phyloP scores from a whole-genome alignment of 192 early-diverging fungal genomes.

The Chytriomyces sp. region DNA sequence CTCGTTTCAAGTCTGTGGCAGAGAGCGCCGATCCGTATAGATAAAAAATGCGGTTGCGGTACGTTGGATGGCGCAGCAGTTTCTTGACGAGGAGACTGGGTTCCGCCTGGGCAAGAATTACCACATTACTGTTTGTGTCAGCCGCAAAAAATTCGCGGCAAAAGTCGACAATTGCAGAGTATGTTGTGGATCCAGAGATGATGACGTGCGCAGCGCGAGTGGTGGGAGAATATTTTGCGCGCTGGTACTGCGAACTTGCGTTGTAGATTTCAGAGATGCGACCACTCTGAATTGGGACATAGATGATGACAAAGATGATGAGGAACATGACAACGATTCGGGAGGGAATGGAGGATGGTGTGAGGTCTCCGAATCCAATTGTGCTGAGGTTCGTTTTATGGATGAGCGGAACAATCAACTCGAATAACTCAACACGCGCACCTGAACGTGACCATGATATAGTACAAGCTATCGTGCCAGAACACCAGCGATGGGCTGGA shows the following conservation, averaged over 20 bases:
- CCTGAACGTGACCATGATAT: slow-evolving; percentile 64
- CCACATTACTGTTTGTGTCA: slow-evolving; percentile 41
- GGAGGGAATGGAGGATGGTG: slow-evolving; percentile 53
- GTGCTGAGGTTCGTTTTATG: slow-evolving; percentile 29
- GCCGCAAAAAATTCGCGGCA: slow-evolving; percentile 58
- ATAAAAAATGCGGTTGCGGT: slow-evolving; percentile 48
- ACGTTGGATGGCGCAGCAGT: slow-evolving; percentile 57
- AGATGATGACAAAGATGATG: slow-evolving; percentile 59
- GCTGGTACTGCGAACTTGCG: slow-evolving; percentile 49
- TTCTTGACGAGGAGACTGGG: slow-evolving; percentile 45
- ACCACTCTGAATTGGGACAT: slow-evolving; percentile 56
- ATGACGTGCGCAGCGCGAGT: slow-evolving; percentile 47
- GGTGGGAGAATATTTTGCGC: slow-evolving; percentile 46
- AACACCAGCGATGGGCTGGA: slow-evolving; percentile 37
- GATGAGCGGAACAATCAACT: background rate
- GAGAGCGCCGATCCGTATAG: slow-evolving; percentile 48
- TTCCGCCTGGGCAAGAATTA: slow-evolving; percentile 45
- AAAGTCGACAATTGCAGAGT: slow-evolving; percentile 53
- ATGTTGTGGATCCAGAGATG: slow-evolving; percentile 46
- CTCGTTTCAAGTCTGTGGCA: slow-evolving; percentile 46
- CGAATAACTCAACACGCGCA: slow-evolving; percentile 6
- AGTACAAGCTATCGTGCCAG: slow-evolving; percentile 64
- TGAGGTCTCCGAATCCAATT: slow-evolving; percentile 63
- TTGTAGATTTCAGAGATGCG: slow-evolving; percentile 59
- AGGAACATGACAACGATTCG: slow-evolving; percentile 59